phyloP scores from a whole-genome alignment of 306 rosid species.

The Trichosanthes truncata region DNA sequence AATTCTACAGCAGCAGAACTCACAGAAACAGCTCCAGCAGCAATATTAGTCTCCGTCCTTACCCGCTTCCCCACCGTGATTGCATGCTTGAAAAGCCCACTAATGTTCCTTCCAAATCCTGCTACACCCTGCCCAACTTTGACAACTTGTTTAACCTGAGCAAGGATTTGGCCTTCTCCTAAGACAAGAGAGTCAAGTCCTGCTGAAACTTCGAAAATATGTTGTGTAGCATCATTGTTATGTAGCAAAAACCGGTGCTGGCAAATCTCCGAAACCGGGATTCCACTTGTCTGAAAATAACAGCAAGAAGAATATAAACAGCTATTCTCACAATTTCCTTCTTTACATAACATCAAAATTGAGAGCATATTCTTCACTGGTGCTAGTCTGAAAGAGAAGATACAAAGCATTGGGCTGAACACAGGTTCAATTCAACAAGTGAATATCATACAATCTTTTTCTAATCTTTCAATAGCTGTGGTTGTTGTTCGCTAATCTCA shows the following conservation, averaged over 20 bases:
- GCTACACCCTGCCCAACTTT: conserved; percentile 92
- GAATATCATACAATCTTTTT: not conserved
- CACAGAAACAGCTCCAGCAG: conserved; percentile 97
- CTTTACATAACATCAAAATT: not conserved
- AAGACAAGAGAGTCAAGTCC: conserved; percentile 97
- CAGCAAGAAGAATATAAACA: not conserved
- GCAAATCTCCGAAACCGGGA: conserved; percentile 78
- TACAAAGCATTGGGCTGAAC: not conserved
- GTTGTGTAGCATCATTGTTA: conserved; percentile 87
- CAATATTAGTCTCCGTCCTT: conserved; percentile 90
- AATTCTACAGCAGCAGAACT: conserved; percentile 97
- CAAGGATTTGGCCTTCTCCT: conserved; percentile 99
- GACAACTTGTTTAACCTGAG: conserved; percentile 98
- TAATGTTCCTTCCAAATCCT: conserved; percentile 91
- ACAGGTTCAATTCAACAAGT: not conserved
- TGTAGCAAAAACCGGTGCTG: conserved; percentile 75
- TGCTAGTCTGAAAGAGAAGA: not conserved
- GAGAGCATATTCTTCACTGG: not conserved
- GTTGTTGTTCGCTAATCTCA: not conserved
- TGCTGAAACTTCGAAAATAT: conserved; percentile 86
- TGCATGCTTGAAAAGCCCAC: conserved; percentile 96
- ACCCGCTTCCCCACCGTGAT: conserved; percentile 97
- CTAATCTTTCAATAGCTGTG: not conserved
- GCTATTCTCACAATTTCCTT: not conserved
- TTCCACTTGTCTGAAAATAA: conserved; percentile 72